Conservation (phyloP, 768 basidiomycete species). For the Chalciporus pseudorubinellus region DNA sequence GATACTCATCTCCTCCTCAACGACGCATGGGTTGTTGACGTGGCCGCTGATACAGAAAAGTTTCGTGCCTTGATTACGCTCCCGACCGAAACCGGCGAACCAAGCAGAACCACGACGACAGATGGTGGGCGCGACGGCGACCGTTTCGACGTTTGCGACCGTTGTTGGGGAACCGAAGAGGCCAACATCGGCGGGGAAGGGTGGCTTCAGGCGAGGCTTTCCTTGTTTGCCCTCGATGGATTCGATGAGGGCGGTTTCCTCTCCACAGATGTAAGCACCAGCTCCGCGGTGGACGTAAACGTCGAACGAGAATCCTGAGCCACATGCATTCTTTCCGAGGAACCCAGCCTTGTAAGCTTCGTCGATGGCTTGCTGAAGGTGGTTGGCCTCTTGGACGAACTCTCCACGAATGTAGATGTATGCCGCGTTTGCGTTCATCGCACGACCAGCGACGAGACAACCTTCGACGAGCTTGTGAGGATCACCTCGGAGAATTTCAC, state of each 20-base stretch:
- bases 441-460: constrained; percentile 93
- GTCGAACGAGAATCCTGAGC: constrained; percentile 91
- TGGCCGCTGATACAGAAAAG: constrained; percentile 95
- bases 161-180: constrained; percentile 97
- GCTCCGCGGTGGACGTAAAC: constrained; percentile 98
- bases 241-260: constrained; percentile 98
- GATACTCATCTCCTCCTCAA: constrained; percentile 99
- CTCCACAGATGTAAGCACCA: constrained; percentile 97
- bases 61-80: constrained; percentile 96
- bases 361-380: constrained; percentile 92
- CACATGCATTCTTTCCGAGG: constrained; percentile 89
- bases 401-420: constrained; percentile 99
- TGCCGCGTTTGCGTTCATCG: constrained; percentile 97
- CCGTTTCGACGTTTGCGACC: constrained; percentile 98
- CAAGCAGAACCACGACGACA: constrained; percentile 83
- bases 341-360: constrained; percentile 91
- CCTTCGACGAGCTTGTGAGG: constrained; percentile 98
- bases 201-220: constrained; percentile 95
- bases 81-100: constrained; percentile 92
- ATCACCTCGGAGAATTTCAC: constrained; percentile 96
- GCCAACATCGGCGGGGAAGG: constrained; percentile 98
- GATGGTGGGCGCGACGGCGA: constrained; percentile 96
- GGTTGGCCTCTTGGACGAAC: constrained; percentile 92
- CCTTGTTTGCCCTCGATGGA: constrained; percentile 97
- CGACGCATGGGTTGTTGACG: constrained; percentile 96